These are phyloP conservation scores for Nakazawaea siamensis DNA, from an alignment of 805 yeast species.

Conservation along the genomic window DNA sequence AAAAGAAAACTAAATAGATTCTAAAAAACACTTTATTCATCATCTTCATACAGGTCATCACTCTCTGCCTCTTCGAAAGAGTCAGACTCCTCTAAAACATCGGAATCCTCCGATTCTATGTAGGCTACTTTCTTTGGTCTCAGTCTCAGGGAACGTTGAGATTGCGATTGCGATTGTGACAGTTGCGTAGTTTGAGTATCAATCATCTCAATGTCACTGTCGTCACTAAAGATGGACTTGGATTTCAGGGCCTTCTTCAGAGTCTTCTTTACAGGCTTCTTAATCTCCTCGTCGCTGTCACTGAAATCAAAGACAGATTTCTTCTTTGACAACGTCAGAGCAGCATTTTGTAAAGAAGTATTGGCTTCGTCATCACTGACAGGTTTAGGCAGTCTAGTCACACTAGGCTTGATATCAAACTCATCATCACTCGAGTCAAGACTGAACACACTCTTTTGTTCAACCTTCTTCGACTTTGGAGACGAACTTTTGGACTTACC, in stretches of 20 bases:
- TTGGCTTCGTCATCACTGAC: slow-evolving; percentile 9
- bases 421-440: slow-evolving; percentile 10
- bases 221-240: not conserved
- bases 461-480: slow-evolving; percentile 1
- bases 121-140: slow-evolving; percentile 1
- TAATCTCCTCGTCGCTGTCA: slow-evolving; percentile 7
- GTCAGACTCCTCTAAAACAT: too few species aligned
- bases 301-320: slow-evolving; percentile 7
- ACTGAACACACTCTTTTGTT: slow-evolving; percentile 7
- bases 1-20: slow-evolving; percentile 8
- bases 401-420: slow-evolving; percentile 3
- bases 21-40: not conserved
- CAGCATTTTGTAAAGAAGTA: slow-evolving; percentile 4
- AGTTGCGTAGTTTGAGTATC: too few species aligned
- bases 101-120: not conserved
- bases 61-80: not conserved
- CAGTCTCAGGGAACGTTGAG: too few species aligned
- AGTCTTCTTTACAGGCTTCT: not conserved
- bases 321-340: slow-evolving; percentile 1
- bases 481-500: slow-evolving; percentile 22
- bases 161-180: too few species aligned
- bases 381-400: not conserved
- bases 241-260: slow-evolving; percentile 1
- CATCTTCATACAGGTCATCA: not conserved
- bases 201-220: not conserved